Base-by-base conservation (phyloP, 2,329 filamentous ascomycete species). In the Aspergillus sp. region DNA sequence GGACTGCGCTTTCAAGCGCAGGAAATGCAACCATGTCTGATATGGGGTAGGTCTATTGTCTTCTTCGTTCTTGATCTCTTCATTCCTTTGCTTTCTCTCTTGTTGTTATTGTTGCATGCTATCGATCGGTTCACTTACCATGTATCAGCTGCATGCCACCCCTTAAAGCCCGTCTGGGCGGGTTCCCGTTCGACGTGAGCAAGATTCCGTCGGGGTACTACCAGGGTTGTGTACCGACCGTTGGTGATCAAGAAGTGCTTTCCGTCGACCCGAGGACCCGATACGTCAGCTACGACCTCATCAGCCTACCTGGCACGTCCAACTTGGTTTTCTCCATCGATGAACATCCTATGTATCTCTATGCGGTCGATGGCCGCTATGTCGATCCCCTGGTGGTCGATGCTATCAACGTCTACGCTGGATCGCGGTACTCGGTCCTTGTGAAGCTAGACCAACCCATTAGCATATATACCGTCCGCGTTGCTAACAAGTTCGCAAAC, bases 211-310 rank as follows among this genome's bases (percentile, higher is more conserved):
- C 67, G 2, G 64, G 62, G 17, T 58, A 74, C 10, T 66, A 70
- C 47, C 68, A 73, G 8, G 70, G 73, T 15, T 88, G 85, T 67
- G 74, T 73, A 2, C 71, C 81, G 0, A 82, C 81, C n/a, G 64
- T 78, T 3, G 81, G 80, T 1, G 66, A 73, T 0, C 68, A 70
- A 0, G 81, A 83, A 32, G 73, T 81, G 8, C 77, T 86, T 62
- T 65, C 74, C 1, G 77, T 81, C 3, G 68, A 74, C 25, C 58
- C 68, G 3, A 60, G 68, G 3, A 67, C 72, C n/a, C 71, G 74
- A 36, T 87, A 84, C 84, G 67, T 81, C 0, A 82, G 83, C 7
- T 72, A 88, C 13, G 81, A 86, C 62, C 67, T 86, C n/a, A 80
- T 88, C 59, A 81, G 78, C n/a, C 75, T 81, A 2, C 77, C 82